Evolutionary conservation across 2,329 filamentous ascomycete species (phyloP).

Genomic region (Laburnicola sp.): DNA sequence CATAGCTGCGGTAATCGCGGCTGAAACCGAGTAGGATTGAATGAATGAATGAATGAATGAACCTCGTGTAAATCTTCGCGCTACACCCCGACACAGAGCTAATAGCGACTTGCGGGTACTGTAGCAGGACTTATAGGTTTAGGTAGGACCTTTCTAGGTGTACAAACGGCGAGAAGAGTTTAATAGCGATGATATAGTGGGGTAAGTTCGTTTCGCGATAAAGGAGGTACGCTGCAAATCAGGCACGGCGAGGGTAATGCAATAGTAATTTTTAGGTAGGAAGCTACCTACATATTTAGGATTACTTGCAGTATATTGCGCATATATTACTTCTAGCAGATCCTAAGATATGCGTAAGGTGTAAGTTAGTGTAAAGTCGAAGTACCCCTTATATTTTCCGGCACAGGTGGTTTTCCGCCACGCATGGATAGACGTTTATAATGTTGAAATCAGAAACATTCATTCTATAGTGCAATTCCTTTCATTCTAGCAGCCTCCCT

Average conservation of each 20-base stretch:
- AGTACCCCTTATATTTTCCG: too few relatives aligned
- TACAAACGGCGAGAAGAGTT: not conserved
- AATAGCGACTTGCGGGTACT: not conserved
- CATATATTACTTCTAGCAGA: too few relatives aligned
- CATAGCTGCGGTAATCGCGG: constrained; percentile 16
- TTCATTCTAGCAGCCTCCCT: too few relatives aligned
- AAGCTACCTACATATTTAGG: not conserved
- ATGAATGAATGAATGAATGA: constrained; percentile 9
- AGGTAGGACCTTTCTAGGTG: not conserved
- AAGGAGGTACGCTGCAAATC: not conserved
- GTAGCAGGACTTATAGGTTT: not conserved
- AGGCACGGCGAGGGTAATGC: not conserved
- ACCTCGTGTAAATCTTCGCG: not conserved
- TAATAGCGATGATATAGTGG: not conserved
- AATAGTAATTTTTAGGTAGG: not conserved
- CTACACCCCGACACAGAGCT: not conserved
- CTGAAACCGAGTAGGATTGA: too few relatives aligned
- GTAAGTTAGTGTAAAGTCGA: too few relatives aligned
- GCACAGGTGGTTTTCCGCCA: too few relatives aligned
- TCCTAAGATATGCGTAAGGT: too few relatives aligned
- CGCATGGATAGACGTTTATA: too few relatives aligned
- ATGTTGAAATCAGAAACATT: too few relatives aligned
- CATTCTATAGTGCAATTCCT: too few relatives aligned
- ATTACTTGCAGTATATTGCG: not conserved
- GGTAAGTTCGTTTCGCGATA: not conserved